Base-by-base conservation (phyloP, 441 rosid genomes). In the Brassica balearica region DNA sequence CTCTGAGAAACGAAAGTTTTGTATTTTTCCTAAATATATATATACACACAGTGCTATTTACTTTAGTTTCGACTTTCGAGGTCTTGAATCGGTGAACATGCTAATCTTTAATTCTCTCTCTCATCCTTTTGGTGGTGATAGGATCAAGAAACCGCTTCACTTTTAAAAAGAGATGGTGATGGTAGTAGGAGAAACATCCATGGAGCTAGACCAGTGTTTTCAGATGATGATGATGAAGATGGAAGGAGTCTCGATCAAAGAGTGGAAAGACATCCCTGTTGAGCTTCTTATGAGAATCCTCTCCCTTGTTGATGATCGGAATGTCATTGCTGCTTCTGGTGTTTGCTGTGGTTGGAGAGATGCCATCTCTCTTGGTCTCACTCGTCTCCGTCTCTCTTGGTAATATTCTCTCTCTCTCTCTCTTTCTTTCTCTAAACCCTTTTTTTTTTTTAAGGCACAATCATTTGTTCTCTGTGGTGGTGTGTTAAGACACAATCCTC, bases 271-370 rank as follows among this genome's bases (percentile, higher is more conserved):
- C 48, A 94, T 94, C 38, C 98, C 97, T 7, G 82, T 88, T 86
- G 98, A 94, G 86, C 87, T 94, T 25, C 71, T 94, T 76, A 76
- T 90, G 78, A 80, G 92, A 78, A 88, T 94, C 60, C 77, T 89
- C 66, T 86, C 93, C 0, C 92, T 92, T 38, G 91, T 88, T 25
- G 92, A 90, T 88, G 97, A 92, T 83, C 92, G 90, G 65, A 89
- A 86, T 0, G 81, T 87, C 5, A 83, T 94, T 27, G 75, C 82
- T 76, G 97, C 95, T 78, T 89, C 96, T 78, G 94, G 89, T 74
- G 97, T 94, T 82, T 94, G 97, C 46, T 77, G 83, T 69, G 97
- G 95, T 3, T 94, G 98, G 98, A 91, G 96, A 77, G 98, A 94
- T 75, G 92, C 92, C 5, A 84, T 94, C 55, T 81, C 88, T 70